Base-by-base conservation (phyloP, 441 rosid genomes). In the Erysimum cheiri region DNA sequence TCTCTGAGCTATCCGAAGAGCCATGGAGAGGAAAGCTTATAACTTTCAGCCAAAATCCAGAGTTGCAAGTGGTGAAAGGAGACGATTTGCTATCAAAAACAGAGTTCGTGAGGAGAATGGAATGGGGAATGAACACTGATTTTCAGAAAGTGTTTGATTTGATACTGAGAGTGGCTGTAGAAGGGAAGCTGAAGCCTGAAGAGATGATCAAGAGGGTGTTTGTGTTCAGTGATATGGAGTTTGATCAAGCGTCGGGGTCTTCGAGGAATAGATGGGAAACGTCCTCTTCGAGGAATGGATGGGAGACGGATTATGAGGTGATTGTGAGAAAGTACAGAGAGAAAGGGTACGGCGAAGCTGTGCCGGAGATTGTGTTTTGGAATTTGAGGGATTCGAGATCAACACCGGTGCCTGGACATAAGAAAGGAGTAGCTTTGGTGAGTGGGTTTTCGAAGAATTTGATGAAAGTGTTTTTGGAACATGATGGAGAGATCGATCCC, bases 1-100 rank as follows among this genome's bases (percentile, higher is more conserved):
- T 82, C 3, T 88, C 90, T 0, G 90, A 89, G 35, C 26, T 86
- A 36, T 78, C 84, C 13, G 75, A 72, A 28, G 85, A 85, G 39
- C 89, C 86, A 1, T 87, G 89, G 88, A 85, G 24, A 14, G 90
- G 86, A n/a, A 88, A 82, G 70, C 67, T 88, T 1, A 84, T 88
- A 3, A 85, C 94, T 0, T 91, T 84, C 74, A 84, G 89, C 50
- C 2, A 5, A 6, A 15, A 58, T 0, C 94, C 94, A 0, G 5
- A 74, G 33, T 65, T 89, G 55, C 87, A 82, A 4, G 12, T 4
- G 11, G 78, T 88, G 1, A 0, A 67, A 52, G 91, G 91, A n/a
- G 52, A 75, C 2, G 70, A 69, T 32, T 77, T 88, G 8, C 44
- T 4, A 19, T 4, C 77, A 0, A 80, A 85, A 72, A 70, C 81